phyloP scores from a whole-genome alignment of 2,329 filamentous ascomycete species.

The Claviceps monticola region DNA sequence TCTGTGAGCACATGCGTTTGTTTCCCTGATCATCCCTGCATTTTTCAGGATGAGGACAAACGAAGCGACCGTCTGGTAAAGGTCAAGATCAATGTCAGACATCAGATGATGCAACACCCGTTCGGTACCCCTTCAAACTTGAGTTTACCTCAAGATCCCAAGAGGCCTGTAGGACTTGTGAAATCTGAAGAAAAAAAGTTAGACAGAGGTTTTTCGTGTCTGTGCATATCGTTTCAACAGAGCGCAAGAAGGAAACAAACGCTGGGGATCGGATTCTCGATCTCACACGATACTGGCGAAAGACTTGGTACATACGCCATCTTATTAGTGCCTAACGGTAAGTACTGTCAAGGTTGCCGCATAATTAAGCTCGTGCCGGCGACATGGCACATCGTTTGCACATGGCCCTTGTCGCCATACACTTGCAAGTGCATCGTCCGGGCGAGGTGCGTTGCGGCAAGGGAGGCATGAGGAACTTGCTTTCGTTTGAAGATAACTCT shows the following conservation, averaged over 20 bases:
- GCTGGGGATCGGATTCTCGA: background rate
- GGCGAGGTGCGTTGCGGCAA: too few species aligned
- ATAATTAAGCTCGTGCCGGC: background rate
- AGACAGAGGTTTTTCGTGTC: background rate
- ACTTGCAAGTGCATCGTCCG: too few species aligned
- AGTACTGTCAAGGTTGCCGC: background rate
- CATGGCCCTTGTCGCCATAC: background rate
- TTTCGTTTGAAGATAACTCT: too few species aligned
- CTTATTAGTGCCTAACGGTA: background rate
- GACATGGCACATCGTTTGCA: background rate
- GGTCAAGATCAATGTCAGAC: too few species aligned
- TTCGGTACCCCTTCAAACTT: background rate
- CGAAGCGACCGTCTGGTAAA: too few species aligned
- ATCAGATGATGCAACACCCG: too few species aligned
- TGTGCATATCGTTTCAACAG: background rate
- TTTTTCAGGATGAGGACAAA: too few species aligned
- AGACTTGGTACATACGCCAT: background rate
- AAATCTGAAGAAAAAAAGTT: background rate
- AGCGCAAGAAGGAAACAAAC: background rate
- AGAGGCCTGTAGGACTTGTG: background rate
- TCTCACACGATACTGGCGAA: background rate
- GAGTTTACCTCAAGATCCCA: background rate
- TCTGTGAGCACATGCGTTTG: slow-evolving; percentile 11
- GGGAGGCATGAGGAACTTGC: too few species aligned
- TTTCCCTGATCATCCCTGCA: too few species aligned